Percentiles rank a stretch among this genome's conserved stretches.
phyloP scores from a whole-genome alignment of 2,329 filamentous ascomycete genomes.

The Amauroascus verrucosus region DNA sequence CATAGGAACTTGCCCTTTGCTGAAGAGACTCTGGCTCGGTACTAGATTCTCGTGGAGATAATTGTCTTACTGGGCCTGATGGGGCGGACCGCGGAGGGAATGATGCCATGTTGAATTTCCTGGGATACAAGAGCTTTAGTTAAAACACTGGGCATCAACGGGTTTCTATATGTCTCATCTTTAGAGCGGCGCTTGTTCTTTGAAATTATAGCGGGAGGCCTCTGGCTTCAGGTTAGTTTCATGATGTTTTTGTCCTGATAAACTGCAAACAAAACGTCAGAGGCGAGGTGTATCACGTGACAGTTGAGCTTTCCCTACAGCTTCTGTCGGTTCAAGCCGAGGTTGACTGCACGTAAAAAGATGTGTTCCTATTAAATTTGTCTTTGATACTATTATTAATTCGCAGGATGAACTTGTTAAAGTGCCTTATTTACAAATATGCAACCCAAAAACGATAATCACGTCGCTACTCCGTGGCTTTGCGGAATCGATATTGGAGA shows the following conservation, averaged over 20 bases:
- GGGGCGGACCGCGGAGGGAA: conserved; percentile 25
- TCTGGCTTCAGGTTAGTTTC: background rate
- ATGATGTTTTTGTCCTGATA: background rate
- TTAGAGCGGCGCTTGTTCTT: background rate
- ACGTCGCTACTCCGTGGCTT: conserved; percentile 5
- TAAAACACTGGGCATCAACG: background rate
- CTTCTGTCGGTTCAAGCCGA: background rate
- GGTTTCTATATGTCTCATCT: background rate
- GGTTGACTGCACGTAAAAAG: no score
- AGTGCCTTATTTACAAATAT: conserved; percentile 6
- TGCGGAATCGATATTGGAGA: background rate
- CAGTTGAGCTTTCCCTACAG: background rate
- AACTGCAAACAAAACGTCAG: conserved; percentile 11
- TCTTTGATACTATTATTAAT: background rate
- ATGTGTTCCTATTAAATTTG: no score
- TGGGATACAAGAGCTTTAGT: background rate
- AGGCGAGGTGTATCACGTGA: conserved; percentile 8
- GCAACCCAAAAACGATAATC: conserved; percentile 20
- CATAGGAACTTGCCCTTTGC: background rate
- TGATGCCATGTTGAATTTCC: conserved; percentile 25
- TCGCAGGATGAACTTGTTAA: background rate
- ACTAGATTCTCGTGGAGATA: background rate
- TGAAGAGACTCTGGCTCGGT: background rate
- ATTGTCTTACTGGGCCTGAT: conserved; percentile 21
- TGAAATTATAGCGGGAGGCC: background rate